phyloP scores from a whole-genome alignment of 495 filamentous ascomycete species.

The Lophium mytilinum region DNA sequence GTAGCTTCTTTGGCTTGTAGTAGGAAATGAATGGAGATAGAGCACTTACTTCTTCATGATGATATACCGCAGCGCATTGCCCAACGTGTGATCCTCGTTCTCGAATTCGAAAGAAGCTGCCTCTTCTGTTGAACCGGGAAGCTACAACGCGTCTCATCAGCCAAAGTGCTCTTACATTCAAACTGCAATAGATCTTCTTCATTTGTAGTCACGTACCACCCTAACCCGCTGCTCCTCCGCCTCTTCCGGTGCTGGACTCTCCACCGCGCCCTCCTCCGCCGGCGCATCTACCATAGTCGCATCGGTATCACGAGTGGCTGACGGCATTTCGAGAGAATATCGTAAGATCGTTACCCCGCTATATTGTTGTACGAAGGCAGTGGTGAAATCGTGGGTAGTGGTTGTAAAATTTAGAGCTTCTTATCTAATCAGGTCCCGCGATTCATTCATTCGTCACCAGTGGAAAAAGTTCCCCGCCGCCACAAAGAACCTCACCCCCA shows the following conservation, averaged over 20 bases:
- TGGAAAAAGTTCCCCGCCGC: not conserved
- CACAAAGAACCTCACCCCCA: not conserved
- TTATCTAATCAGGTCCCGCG: not conserved
- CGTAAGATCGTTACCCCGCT: too few species aligned
- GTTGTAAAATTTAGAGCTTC: not conserved
- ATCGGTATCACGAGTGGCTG: not conserved
- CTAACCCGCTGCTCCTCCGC: conserved; percentile 11
- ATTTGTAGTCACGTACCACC: conserved; percentile 8
- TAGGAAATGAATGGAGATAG: too few species aligned
- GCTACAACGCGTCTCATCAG: conserved; percentile 23
- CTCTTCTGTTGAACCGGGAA: conserved; percentile 38
- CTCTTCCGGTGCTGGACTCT: not conserved
- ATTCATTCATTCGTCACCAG: not conserved
- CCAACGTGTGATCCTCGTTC: conserved; percentile 87
- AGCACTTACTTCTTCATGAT: conserved; percentile 92
- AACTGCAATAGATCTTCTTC: not conserved
- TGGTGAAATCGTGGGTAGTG: not conserved
- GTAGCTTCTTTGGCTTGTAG: not conserved
- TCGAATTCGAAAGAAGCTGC: conserved; percentile 78
- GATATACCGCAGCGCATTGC: conserved; percentile 86
- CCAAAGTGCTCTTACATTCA: not conserved
- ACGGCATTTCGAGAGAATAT: not conserved
- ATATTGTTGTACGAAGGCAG: not conserved
- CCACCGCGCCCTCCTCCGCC: not conserved
- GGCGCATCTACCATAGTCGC: conserved; percentile 5